Base-by-base conservation (phyloP, 306 rosid genomes). In the Heteromeles arbutifolia region DNA sequence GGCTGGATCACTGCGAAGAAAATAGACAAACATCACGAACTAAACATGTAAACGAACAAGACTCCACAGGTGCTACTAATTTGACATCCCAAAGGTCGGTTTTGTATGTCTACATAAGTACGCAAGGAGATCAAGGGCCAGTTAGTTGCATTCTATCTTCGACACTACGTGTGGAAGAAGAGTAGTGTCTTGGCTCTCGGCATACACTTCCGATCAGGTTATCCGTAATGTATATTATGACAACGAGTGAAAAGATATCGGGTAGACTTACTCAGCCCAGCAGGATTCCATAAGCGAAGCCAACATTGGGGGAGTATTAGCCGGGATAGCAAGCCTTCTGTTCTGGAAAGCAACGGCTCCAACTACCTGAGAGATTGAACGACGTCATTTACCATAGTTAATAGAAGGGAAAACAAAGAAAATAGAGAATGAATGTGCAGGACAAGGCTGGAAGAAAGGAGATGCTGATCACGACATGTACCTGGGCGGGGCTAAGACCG, bases 331-430 rank as follows among this genome's bases (percentile, higher is more conserved):
- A 65, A 89, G 99, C 85, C 82, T 90, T 84, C 99, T 81, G 70
- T 92, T 95, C 82, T 95, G 99, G 85, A 95, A 95, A 74, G 97
- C 99, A 70, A 95, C 97, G 44, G 97, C 97, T 76, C 99, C 99
- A 81, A 95, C 97, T 53, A 95, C 97, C 99, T 95, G 88, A 67
- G 74, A 62, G 73, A 83, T 61, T 26, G 72, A 74, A 81, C 18
- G 76, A 53, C 31, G 19, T 28, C 4, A 17, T 67, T 74, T 58
- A 56, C 62, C 28, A 64, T 31, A 19, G 17, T 70, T 4, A 18
- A 19, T 56, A 3, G 32, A 39, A 26, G 29, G 11, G 2, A 41
- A 37, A 63, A 37, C 9, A 50, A 17, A 24, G 43, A 31, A 13
- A 58, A 39, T 28, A 54, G 11, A 52, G 61, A 50, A 18, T 18